Base-by-base conservation (phyloP, 2,329 filamentous ascomycete species). In the Penicillium sp. region DNA sequence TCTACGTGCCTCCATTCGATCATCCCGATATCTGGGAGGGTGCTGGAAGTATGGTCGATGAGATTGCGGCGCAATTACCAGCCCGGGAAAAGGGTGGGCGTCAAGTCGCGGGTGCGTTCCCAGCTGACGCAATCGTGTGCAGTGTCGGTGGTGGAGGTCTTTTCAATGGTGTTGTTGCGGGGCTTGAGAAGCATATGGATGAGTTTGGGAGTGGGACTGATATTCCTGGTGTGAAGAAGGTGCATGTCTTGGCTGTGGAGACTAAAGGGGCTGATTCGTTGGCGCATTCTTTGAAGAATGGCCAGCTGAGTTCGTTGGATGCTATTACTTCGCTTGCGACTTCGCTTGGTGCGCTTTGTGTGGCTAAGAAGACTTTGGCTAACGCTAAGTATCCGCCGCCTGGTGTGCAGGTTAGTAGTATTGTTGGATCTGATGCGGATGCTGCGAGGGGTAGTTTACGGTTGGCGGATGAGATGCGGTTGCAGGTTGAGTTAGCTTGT, bases 401-500 rank as follows among this genome's bases (percentile, higher is more conserved):
- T 1, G 70, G 71, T 1, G 48, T 74, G 33, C 75, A 80, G 31
- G 82, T 88, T 22, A 76, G 76, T 3, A 86, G 82, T 62, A 74
- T 84, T 11, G 87, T 90, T 0, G 79, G 91, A 2, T 81, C 80
- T 1, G 90, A 95, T 68, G 86, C 85, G 2, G 89, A 93, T 68
- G 91, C 93, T 1, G 90, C 90, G 24, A 83, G 86, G 75, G 91
- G 86, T 5, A 89, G 88, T 53, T 84, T 88, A 68, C 79, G 84
- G 10, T 86, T 96, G 62, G 87, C 90, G 8, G 89, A 96, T 65
- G 90, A 96, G 61, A 87, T 90, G 64, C 79, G 88, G 33, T 77
- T 93, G 60, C 77, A 96, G 60, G 90, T 96, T 6, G 93, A 97
- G 77, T 79, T 88, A 31, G 86, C 91, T 0, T 96, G 92, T 71